A percentile compares a stretch with the other conserved stretches of the same genome.
Conservation (phyloP, 768 basidiomycete genomes). For the Panaeolus papilionaceus region DNA sequence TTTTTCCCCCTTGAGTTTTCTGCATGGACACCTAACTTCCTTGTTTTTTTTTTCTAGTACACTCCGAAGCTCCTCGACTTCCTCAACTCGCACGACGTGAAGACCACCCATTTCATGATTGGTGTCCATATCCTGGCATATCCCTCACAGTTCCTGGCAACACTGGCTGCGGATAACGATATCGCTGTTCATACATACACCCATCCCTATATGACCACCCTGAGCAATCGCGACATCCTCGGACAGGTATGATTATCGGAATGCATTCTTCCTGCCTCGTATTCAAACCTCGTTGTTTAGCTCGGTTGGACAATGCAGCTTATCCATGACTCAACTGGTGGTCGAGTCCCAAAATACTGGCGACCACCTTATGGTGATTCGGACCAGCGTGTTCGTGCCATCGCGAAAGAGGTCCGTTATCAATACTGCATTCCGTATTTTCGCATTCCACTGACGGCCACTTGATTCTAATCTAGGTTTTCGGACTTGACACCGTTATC, state of each 20-base stretch:
- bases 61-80: slow-evolving; percentile 65
- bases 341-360: slow-evolving; percentile 76
- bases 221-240: slow-evolving; percentile 70
- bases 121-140: slow-evolving; percentile 75
- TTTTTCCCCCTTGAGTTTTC: neutral
- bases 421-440: neutral
- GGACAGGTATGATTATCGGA: slow-evolving; percentile 54
- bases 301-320: slow-evolving; percentile 84
- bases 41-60: slow-evolving; percentile 32
- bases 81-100: slow-evolving; percentile 65
- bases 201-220: slow-evolving; percentile 83
- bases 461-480: slow-evolving; percentile 42
- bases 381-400: slow-evolving; percentile 83
- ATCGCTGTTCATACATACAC: slow-evolving; percentile 71
- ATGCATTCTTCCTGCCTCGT: neutral
- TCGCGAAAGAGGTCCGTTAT: slow-evolving; percentile 72
- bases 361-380: slow-evolving; percentile 88
- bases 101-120: slow-evolving; percentile 91
- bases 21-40: neutral
- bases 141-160: slow-evolving; percentile 58
- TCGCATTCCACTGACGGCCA: slow-evolving; percentile 1
- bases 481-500: slow-evolving; percentile 82
- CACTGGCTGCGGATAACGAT: slow-evolving; percentile 53
- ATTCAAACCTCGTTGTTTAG: slow-evolving; percentile 32
- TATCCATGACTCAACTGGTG: slow-evolving; percentile 82